Evolutionary conservation across 345 rosid genomes (phyloP), one percentile per base, ranked within the genome.

Genomic region (Linum trigynum): DNA sequence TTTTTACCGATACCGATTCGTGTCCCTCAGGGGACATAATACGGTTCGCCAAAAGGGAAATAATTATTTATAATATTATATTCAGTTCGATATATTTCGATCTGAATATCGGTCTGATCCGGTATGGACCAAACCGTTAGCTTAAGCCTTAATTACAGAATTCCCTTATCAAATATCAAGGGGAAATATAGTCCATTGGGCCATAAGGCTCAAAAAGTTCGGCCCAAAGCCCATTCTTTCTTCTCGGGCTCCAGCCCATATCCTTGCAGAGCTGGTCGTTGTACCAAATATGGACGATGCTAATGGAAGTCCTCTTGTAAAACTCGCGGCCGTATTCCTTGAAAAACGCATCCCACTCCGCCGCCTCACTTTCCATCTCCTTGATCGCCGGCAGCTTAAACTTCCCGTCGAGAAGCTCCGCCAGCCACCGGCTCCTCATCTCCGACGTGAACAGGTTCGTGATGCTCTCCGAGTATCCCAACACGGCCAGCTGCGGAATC

Each of bases 211-310:
- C 61, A 61, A 81, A 75, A 57, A 74, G 66, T 39, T 78, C 82
- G 10, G 75, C 68, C 3, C 73, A 57, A 50, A 78, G 17, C 35
- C 84, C 75, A 9, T 43, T 73, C 64, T 78, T 78, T 60, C 84
- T 78, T 56, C 67, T 73, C 16, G 76, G 69, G 64, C 71, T 71
- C 64, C 69, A 73, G 50, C 76, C 73, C 75, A 78, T 74, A 69
- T 81, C 82, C 65, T 69, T 81, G 82, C 84, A 81, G 17, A 78
- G 65, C 51, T 75, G 78, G 64, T 71, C 80, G 62, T 39, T 70
- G 71, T 73, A 65, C 76, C 76, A 71, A 39, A 73, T 78, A 42
- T 73, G 65, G 2, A 65, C 32, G 55, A 55, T 37, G 37, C 73
- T 62, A 40, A 71, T 59, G 11, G 78, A 75, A 5, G 80, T 65